A percentile compares a stretch with the other conserved stretches of the same genome.
These are phyloP conservation scores for Pelargonium fulgidum DNA, from an alignment of 441 rosid species.

Conservation along the genomic window DNA sequence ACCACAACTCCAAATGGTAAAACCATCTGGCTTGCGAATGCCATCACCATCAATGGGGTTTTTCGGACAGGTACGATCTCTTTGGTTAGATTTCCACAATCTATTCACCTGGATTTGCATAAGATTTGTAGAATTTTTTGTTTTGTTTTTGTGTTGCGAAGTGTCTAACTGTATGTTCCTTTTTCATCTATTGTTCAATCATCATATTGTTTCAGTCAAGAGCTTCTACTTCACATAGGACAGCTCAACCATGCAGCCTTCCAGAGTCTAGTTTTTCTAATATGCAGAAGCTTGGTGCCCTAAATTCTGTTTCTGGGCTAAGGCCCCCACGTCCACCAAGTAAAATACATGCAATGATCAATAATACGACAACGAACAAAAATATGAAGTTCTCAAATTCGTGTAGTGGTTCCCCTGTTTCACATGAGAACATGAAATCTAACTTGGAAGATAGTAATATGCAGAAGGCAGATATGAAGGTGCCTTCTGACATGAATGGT, in stretches of 20 bases:
- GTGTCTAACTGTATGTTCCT: constrained; percentile 5
- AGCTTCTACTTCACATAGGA: constrained; percentile 34
- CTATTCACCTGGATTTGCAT: background rate
- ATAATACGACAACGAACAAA: constrained; percentile 23
- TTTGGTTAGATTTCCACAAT: constrained; percentile 3
- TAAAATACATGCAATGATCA: constrained; percentile 22
- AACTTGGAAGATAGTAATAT: constrained; percentile 19
- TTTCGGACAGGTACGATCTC: constrained; percentile 58
- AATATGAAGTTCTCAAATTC: constrained; percentile 20
- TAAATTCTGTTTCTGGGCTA: constrained; percentile 31
- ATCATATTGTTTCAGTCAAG: constrained; percentile 45
- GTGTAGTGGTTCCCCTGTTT: constrained; percentile 24
- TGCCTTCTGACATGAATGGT: constrained; percentile 20
- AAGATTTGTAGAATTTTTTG: background rate
- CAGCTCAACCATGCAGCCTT: constrained; percentile 31
- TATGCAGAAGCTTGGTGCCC: constrained; percentile 22
- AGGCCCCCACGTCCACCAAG: constrained; percentile 25
- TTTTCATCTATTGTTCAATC: constrained; percentile 17
- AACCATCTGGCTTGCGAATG: constrained; percentile 79
- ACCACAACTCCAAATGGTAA: constrained; percentile 35
- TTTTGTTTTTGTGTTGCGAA: background rate
- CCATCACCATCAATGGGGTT: constrained; percentile 88
- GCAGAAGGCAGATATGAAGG: constrained; percentile 25
- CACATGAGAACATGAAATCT: constrained; percentile 30
- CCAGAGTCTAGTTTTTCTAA: constrained; percentile 32